Percentiles rank a stretch among this genome's conserved stretches.
Evolutionary conservation across 73 alveolate species (phyloP).

Genomic region (Stentor roeselii): DNA sequence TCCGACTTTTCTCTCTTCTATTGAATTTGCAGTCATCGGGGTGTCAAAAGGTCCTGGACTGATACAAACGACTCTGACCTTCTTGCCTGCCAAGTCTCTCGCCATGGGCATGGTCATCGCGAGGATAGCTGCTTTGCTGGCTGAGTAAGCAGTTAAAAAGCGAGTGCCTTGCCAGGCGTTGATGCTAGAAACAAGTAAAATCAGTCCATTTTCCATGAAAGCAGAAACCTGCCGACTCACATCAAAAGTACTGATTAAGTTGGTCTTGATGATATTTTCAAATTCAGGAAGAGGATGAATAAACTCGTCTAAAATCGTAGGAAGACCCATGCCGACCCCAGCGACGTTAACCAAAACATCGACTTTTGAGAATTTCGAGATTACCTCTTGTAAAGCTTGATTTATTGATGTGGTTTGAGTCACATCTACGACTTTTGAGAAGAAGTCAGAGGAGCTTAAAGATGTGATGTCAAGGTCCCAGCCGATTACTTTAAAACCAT

Average conservation of each 20-base stretch:
- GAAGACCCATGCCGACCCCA: background rate
- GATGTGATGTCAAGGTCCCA: no score
- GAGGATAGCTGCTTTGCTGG: slow-evolving; percentile 84
- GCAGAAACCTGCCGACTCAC: slow-evolving; percentile 73
- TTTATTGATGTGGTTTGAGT: background rate
- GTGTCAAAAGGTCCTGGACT: slow-evolving; percentile 87
- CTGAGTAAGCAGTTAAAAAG: slow-evolving; percentile 81
- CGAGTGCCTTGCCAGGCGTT: slow-evolving; percentile 92
- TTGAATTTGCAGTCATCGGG: slow-evolving; percentile 72
- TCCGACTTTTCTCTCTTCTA: slow-evolving; percentile 37
- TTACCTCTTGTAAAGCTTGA: background rate
- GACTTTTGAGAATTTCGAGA: background rate
- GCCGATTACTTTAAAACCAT: slow-evolving; percentile 64
- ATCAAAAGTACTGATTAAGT: slow-evolving; percentile 77
- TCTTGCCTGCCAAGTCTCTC: slow-evolving; percentile 82
- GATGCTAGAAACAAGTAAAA: slow-evolving; percentile 71
- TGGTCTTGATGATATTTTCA: slow-evolving; percentile 65
- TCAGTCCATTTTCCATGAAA: slow-evolving; percentile 80
- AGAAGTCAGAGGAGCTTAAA: no score
- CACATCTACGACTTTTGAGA: no score
- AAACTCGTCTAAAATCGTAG: background rate
- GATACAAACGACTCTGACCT: slow-evolving; percentile 79
- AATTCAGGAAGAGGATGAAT: slow-evolving; percentile 41
- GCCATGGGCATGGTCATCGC: slow-evolving; percentile 95
- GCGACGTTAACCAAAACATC: background rate